Percentiles rank a stretch among this genome's conserved stretches.
These are phyloP conservation scores for Fusarium sp. DNA, from an alignment of 2,329 filamentous ascomycete species.

Conservation along the genomic window DNA sequence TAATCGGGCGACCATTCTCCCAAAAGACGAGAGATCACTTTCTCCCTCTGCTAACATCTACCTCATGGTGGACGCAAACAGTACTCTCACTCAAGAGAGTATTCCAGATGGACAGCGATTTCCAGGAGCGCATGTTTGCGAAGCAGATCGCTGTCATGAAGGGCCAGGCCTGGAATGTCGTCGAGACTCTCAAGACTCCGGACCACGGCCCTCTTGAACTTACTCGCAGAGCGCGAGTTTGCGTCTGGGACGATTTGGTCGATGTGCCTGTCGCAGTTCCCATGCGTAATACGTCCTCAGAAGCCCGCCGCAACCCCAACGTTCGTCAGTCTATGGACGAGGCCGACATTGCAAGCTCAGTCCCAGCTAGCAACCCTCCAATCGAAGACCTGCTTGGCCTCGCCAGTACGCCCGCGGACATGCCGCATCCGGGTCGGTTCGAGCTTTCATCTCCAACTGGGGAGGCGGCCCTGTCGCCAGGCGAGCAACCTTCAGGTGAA, in stretches of 20 bases:
- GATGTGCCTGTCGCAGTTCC: slow-evolving; percentile 95
- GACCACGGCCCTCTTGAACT: slow-evolving; percentile 96
- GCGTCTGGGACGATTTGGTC: slow-evolving; percentile 97
- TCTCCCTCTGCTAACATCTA: slow-evolving; percentile 93
- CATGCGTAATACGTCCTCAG: slow-evolving; percentile 85
- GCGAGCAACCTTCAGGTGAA: slow-evolving; percentile 47
- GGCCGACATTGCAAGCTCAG: slow-evolving; percentile 80
- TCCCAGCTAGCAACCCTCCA: slow-evolving; percentile 49
- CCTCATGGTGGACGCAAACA: slow-evolving; percentile 96
- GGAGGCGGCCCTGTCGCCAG: slow-evolving; percentile 57
- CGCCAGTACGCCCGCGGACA: slow-evolving; percentile 69
- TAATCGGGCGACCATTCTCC: slow-evolving; percentile 96
- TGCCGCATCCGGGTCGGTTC: slow-evolving; percentile 82
- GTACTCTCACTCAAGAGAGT: slow-evolving; percentile 86
- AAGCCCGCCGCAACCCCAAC: slow-evolving; percentile 76
- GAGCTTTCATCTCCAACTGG: slow-evolving; percentile 67
- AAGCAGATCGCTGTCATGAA: slow-evolving; percentile 99
- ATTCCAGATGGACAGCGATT: slow-evolving; percentile 93
- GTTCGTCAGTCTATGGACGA: slow-evolving; percentile 72
- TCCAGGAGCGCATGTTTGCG: slow-evolving; percentile 99
- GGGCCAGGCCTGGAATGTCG: slow-evolving; percentile 98
- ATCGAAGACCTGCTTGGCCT: slow-evolving; percentile 78
- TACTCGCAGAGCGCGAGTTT: slow-evolving; percentile 89
- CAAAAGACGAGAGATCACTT: slow-evolving; percentile 95
- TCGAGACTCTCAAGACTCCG: slow-evolving; percentile 91